phyloP scores from a whole-genome alignment of 108 stramenopile genomes.

The Conticribra guillardii region DNA sequence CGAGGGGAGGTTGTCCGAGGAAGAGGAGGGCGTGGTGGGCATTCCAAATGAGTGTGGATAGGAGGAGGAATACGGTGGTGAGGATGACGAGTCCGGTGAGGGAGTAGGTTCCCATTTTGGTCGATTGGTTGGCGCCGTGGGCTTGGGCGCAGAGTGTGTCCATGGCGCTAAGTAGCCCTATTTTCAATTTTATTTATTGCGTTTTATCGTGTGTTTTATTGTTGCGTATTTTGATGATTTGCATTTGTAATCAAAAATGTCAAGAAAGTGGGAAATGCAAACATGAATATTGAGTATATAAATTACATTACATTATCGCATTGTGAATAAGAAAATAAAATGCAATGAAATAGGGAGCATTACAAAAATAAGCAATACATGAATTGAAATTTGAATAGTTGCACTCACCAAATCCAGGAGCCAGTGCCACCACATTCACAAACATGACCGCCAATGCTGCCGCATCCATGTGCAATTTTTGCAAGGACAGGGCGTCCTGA shows the following conservation, averaged over 20 bases:
- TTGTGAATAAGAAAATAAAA: too few species aligned
- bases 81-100: slow-evolving; percentile 34
- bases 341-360: too few species aligned
- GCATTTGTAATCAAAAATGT: too few species aligned
- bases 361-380: background rate
- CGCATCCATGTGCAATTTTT: slow-evolving; percentile 49
- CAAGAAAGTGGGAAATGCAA: too few species aligned
- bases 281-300: too few species aligned
- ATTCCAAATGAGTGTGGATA: slow-evolving; percentile 19
- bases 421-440: slow-evolving; percentile 37
- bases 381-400: background rate
- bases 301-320: too few species aligned
- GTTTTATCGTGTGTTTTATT: background rate
- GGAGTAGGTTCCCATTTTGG: slow-evolving; percentile 50
- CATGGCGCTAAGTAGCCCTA: slow-evolving; percentile 41
- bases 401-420: slow-evolving; percentile 43
- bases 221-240: too few species aligned
- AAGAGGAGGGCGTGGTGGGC: slow-evolving; percentile 15
- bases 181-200: too few species aligned
- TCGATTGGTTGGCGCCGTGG: slow-evolving; percentile 45
- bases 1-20: slow-evolving; percentile 28
- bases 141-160: slow-evolving; percentile 54
- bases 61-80: slow-evolving; percentile 13
- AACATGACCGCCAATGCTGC: slow-evolving; percentile 52
- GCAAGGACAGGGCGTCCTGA: slow-evolving; percentile 11